A percentile compares a stretch with the other conserved stretches of the same genome.
phyloP scores from a whole-genome alignment of 768 basidiomycete species.

The Lentinula edodes region DNA sequence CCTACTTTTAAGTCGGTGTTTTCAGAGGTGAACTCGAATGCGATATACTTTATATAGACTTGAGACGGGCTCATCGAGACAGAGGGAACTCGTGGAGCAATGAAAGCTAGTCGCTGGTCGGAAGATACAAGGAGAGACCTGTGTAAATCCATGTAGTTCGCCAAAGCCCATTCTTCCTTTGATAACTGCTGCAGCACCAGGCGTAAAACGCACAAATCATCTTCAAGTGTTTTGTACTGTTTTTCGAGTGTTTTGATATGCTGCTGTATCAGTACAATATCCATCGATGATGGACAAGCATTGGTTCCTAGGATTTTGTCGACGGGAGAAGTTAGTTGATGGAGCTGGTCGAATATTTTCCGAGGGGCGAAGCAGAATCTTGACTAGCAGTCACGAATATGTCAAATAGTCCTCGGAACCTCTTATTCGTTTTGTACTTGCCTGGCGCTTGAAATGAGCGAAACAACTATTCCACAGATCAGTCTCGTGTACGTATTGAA shows the following conservation, averaged over 20 bases:
- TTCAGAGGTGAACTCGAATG: neutral
- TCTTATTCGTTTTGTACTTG: neutral
- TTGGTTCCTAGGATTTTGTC: neutral
- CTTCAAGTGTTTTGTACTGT: neutral
- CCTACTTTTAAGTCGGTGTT: too few species aligned
- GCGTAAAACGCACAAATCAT: neutral
- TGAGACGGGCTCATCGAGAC: neutral
- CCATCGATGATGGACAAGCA: neutral
- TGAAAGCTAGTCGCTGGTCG: neutral
- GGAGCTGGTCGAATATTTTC: neutral
- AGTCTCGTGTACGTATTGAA: neutral
- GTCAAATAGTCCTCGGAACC: neutral
- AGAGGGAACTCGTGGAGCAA: neutral
- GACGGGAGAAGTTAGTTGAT: neutral
- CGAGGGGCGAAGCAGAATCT: neutral
- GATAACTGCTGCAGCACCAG: neutral
- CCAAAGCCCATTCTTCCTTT: neutral
- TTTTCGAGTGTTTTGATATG: neutral
- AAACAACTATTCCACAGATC: neutral
- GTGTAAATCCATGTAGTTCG: neutral
- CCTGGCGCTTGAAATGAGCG: neutral
- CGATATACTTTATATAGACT: neutral
- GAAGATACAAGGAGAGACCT: neutral
- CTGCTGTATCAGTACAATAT: neutral
- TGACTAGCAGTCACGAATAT: neutral